Evolutionary conservation across 108 stramenopile species (phyloP).

Genomic region (Nitzschia putrida): DNA sequence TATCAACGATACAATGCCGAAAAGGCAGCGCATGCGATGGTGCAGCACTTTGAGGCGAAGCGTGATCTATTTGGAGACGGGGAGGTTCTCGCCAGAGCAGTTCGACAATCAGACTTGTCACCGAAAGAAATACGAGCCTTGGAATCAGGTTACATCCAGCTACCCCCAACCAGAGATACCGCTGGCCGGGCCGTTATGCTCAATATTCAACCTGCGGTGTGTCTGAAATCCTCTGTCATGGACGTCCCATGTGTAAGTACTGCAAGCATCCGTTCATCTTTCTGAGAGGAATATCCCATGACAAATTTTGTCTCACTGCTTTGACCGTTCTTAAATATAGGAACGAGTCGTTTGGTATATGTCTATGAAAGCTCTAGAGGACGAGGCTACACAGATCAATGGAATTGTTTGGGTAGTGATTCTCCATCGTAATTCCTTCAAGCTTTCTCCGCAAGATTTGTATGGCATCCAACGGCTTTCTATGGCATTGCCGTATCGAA

Average conservation of each 20-base stretch:
- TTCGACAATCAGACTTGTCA: constrained; percentile 7
- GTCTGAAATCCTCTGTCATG: not conserved
- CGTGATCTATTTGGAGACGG: constrained; percentile 36
- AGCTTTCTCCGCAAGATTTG: not conserved
- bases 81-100: not conserved
- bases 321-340: not conserved
- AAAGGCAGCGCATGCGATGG: not conserved
- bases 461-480: not conserved
- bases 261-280: not conserved
- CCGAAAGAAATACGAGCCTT: not conserved
- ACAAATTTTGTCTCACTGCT: not conserved
- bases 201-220: not conserved
- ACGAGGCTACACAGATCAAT: constrained; percentile 25
- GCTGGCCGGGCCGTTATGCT: constrained; percentile 3
- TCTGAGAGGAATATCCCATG: not conserved
- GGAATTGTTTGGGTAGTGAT: constrained; percentile 15
- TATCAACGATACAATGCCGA: not conserved
- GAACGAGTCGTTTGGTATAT: not conserved
- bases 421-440: not conserved
- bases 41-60: constrained; percentile 9
- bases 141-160: not conserved
- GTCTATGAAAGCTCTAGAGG: constrained; percentile 2
- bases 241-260: not conserved
- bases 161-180: not conserved
- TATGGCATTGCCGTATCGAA: not conserved